Evolutionary conservation across 345 rosid genomes (phyloP).

Genomic region (Eucalyptus polybractea): DNA sequence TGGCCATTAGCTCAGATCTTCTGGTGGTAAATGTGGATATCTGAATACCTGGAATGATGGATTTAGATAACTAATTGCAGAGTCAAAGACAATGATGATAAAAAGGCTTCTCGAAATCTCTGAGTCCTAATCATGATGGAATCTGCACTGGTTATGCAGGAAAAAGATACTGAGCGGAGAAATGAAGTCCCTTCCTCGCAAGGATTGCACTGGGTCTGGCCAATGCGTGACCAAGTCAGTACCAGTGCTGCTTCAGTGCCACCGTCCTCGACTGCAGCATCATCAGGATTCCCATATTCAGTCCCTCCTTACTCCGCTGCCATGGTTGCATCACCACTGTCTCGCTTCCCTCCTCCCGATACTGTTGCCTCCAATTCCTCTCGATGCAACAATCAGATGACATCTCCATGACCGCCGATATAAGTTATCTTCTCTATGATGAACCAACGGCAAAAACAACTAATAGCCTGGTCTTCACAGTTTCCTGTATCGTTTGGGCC

Average conservation of each 20-base stretch:
- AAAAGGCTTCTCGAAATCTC: neutral
- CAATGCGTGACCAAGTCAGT: slow-evolving; percentile 45
- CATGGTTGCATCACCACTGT: slow-evolving; percentile 31
- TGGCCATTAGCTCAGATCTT: neutral
- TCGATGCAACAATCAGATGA: neutral
- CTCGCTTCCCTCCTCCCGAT: neutral
- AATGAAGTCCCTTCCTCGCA: slow-evolving; percentile 26
- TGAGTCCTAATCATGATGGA: neutral
- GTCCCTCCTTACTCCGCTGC: slow-evolving; percentile 46
- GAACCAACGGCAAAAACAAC: neutral
- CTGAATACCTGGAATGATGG: neutral
- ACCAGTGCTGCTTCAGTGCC: slow-evolving; percentile 30
- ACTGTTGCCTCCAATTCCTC: neutral
- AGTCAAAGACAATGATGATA: neutral
- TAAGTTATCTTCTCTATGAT: neutral
- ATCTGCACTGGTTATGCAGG: slow-evolving; percentile 25
- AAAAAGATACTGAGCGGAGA: slow-evolving; percentile 29
- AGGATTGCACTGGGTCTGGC: slow-evolving; percentile 57
- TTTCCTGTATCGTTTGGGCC: neutral
- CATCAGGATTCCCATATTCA: slow-evolving; percentile 97
- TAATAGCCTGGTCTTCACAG: neutral
- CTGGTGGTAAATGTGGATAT: neutral
- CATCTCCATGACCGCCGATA: neutral
- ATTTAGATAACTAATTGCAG: neutral
- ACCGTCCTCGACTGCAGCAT: slow-evolving; percentile 85